Base-by-base conservation (phyloP, 2,329 filamentous ascomycete genomes). In the Colletotrichum sp. region DNA sequence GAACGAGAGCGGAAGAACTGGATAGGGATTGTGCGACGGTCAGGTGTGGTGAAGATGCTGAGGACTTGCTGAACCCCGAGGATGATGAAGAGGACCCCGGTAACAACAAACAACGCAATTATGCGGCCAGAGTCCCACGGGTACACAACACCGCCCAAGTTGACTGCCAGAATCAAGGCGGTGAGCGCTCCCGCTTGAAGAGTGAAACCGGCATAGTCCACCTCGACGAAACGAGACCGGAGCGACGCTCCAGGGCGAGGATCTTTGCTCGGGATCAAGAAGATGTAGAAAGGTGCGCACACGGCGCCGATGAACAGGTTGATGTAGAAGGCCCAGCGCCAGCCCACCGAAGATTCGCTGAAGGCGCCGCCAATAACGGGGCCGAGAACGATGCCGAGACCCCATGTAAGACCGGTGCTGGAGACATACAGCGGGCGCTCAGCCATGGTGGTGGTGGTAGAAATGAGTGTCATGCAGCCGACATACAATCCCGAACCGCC, bases 321-420 rank as follows among this genome's bases (percentile, higher is more conserved):
- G 80, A 91, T 88, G 78, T 92, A 92, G 60, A 87, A 87, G 1
- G 82, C 81, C 83, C 83, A 86, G 72, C 87, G 74, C 86, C 86
- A 88, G 2, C 81, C 83, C 3, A 83, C 85, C 4, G 80, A 77
- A 10, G 79, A 83, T 30, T 85, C 84, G 2, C 82, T 80, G 67
- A 88, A 88, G 0, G 82, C 85, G 16, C 86, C 87, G 12, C 87
- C 87, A 55, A 88, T 57, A 6, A 71, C 55, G 36, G 70, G n/a
- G 0, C 88, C 88, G 2, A 90, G 79, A 8, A 88, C 83, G 9
- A 82, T 85, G 8, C 87, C 88, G 6, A 87, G 60, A 52, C 87
- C 87, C 85, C 87, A 89, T 2, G 79, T 74, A 3, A 84, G 63
- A 3, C 82, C 82, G 16, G 78, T 78, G 12, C 77, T 67, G 18